Conservation (phyloP, 139 green algal genomes). For the Picochlorum sp. region DNA sequence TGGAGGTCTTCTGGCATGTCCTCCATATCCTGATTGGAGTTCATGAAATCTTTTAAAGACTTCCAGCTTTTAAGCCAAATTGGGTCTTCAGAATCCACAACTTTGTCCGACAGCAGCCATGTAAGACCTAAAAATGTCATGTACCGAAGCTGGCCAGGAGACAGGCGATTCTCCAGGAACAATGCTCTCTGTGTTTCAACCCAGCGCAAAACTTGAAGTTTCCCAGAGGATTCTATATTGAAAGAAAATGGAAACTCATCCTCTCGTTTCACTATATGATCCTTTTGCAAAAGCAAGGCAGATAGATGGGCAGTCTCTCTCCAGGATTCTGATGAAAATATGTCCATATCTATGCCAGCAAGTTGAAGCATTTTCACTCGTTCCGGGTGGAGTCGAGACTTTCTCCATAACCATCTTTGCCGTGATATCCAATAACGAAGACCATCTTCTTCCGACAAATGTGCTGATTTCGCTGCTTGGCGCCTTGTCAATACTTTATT, state of each 20-base stretch:
- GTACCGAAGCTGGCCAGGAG: slow-evolving; percentile 30
- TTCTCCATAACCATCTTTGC: slow-evolving; percentile 35
- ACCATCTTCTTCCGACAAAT: slow-evolving; percentile 15
- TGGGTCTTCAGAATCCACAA: not conserved
- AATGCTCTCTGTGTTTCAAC: slow-evolving; percentile 34
- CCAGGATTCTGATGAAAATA: slow-evolving; percentile 21
- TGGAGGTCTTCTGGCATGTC: not conserved
- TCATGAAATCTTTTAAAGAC: not conserved
- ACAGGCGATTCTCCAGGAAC: slow-evolving; percentile 22
- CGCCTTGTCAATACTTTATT: slow-evolving; percentile 16
- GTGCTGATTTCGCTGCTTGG: not conserved
- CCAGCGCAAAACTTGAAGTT: slow-evolving; percentile 27
- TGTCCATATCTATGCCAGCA: slow-evolving; percentile 34
- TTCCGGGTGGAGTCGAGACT: slow-evolving; percentile 15
- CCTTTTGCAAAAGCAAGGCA: slow-evolving; percentile 17
- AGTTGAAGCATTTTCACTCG: slow-evolving; percentile 30
- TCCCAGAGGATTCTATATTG: not conserved
- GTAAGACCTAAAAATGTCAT: slow-evolving; percentile 28
- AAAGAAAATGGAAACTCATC: not conserved
- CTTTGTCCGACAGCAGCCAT: slow-evolving; percentile 1
- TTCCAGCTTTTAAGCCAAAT: not conserved
- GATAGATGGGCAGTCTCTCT: slow-evolving; percentile 17
- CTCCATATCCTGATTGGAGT: not conserved
- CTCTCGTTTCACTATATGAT: not conserved
- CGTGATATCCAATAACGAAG: slow-evolving; percentile 33